These are phyloP conservation scores for Penicillium corylophilum DNA, from an alignment of 2,329 filamentous ascomycete species.

Conservation along the genomic window DNA sequence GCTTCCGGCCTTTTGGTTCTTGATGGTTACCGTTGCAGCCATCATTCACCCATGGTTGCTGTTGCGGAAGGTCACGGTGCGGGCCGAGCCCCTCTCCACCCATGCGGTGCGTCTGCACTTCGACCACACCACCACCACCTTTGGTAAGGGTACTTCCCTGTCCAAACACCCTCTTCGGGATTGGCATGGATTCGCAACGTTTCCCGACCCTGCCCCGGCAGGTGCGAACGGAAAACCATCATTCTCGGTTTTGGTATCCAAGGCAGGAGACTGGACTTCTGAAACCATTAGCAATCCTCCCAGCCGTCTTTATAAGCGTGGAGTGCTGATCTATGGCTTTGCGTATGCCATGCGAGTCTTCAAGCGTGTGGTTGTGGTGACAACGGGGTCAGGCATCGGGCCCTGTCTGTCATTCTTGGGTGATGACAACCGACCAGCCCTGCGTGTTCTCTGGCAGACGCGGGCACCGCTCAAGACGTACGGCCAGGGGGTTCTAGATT, in stretches of 20 bases:
- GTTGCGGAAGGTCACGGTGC: conserved; percentile 66
- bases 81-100: conserved; percentile 65
- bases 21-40: conserved; percentile 62
- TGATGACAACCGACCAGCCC: conserved; percentile 40
- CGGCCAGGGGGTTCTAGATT: conserved; percentile 55
- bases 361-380: conserved; percentile 63
- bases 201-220: conserved; percentile 53
- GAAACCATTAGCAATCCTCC: conserved; percentile 63
- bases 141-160: conserved; percentile 59
- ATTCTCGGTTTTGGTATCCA: conserved; percentile 69
- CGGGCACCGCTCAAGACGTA: conserved; percentile 63
- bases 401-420: conserved; percentile 65
- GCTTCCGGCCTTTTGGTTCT: conserved; percentile 65
- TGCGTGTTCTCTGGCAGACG: conserved; percentile 69
- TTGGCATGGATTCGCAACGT: conserved; percentile 75
- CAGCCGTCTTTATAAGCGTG: conserved; percentile 64
- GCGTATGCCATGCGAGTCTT: conserved; percentile 68
- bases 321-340: conserved; percentile 66
- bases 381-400: conserved; percentile 72
- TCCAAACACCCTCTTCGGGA: conserved; percentile 64
- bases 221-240: conserved; percentile 41
- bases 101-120: conserved; percentile 74
- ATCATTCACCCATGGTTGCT: conserved; percentile 72
- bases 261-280: conserved; percentile 73
- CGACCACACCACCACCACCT: conserved; percentile 59